Base-by-base conservation (phyloP, 768 basidiomycete genomes). In the Trametes sanguinea region DNA sequence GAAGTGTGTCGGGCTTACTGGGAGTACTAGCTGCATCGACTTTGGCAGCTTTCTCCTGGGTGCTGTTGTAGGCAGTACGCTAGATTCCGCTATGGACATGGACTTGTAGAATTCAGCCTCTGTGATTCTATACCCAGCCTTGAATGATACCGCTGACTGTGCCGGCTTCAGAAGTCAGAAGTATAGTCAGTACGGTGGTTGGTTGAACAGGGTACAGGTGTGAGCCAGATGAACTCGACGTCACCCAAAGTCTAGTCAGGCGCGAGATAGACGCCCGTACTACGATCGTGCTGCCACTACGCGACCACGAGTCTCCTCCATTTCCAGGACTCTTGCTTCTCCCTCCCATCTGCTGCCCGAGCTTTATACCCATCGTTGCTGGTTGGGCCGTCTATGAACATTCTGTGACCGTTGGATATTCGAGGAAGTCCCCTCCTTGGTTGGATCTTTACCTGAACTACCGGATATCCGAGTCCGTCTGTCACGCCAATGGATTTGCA, bases 401-500 rank as follows among this genome's bases (percentile, higher is more conserved):
- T 10, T 27, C 45, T 46, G 45, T 46, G 45, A 46, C 45, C 6
- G 9, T 27, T 17, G 17, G 11, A 10, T 27, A 17, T 17, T 4
- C 7, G 22, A 4, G 45, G 45, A 46, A 27, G 6, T 10, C 10
- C 17, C 11, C 17, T 17, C 22, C 11, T 46, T 27, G n/a, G 11
- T 46, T 17, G 8, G 22, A 46, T 10, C 45, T 27, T 10, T 17
- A 10, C 9, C 17, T 46, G 45, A 27, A 46, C 45, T 11, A 27
- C 8, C 45, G 7, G 35, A 37, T n/a, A n/a, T n/a, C n/a, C n/a
- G n/a, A 37, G 1, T 11, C 11, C 45, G 45, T 27, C 27, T 46
- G 48, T 29, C 13, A 50, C 16, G 30, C 13, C 29, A 1, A 67
- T 67, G 66, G 66, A 67, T 44, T 29, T 57, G 6, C 61, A 63